Conservation (phyloP, 352 stramenopile species). For the Globisporangium nunn region DNA sequence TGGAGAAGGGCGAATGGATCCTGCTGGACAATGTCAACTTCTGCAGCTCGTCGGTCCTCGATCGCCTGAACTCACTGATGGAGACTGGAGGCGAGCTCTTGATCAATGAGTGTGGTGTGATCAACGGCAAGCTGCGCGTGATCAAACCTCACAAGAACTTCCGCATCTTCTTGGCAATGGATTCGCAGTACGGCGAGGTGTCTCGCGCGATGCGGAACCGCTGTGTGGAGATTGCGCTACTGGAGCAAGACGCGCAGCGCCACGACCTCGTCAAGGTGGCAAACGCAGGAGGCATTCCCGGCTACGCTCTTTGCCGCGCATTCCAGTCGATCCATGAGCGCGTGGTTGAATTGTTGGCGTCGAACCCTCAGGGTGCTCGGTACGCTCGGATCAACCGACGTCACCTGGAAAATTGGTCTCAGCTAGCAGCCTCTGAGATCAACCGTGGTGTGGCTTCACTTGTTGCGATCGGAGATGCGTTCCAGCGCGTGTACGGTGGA, state of each 20-base stretch:
- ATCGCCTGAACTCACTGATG: constrained; percentile 99
- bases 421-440: constrained; percentile 56
- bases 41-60: constrained; percentile 97
- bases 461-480: constrained; percentile 41
- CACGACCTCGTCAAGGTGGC: constrained; percentile 69
- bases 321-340: constrained; percentile 56
- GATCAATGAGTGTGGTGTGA: constrained; percentile 97
- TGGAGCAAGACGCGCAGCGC: constrained; percentile 36
- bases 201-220: constrained; percentile 99
- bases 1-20: constrained; percentile 98
- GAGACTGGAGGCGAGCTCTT: constrained; percentile 96
- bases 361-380: constrained; percentile 18
- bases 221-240: constrained; percentile 95
- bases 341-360: constrained; percentile 28
- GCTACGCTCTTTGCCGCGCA: constrained; percentile 50
- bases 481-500: constrained; percentile 59
- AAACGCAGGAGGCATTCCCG: constrained; percentile 45
- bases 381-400: constrained; percentile 49
- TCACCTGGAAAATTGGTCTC: constrained; percentile 73
- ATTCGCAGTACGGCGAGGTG: constrained; percentile 95
- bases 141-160: constrained; percentile 98
- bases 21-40: constrained; percentile 99
- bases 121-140: constrained; percentile 87
- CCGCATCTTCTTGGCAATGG: constrained; percentile 98
- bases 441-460: constrained; percentile 39